phyloP scores from a whole-genome alignment of 1,139 yeast species.

The Scheffersomyces illinoinensis region DNA sequence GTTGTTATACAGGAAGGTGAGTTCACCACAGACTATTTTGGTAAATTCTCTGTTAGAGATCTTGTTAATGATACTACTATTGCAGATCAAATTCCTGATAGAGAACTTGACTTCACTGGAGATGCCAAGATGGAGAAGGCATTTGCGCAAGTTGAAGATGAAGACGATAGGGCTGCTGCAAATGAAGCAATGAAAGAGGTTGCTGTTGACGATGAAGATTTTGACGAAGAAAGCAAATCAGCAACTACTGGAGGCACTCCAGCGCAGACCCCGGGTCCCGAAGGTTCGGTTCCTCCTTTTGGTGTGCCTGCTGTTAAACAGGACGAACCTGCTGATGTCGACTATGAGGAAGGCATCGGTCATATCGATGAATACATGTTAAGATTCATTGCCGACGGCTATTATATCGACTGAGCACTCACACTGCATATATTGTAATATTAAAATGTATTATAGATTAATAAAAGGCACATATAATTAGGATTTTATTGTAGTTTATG shows the following conservation, averaged over 20 bases:
- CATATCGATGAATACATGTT: constrained; percentile 98
- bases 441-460: constrained; percentile 8
- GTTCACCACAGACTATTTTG: constrained; percentile 94
- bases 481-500: not conserved
- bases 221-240: constrained; percentile 43
- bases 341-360: constrained; percentile 75
- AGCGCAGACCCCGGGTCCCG: constrained; percentile 23
- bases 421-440: constrained; percentile 4
- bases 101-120: constrained; percentile 36
- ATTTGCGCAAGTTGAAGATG: constrained; percentile 94
- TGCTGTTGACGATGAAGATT: constrained; percentile 84
- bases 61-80: constrained; percentile 66
- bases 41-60: constrained; percentile 86
- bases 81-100: constrained; percentile 37
- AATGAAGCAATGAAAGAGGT: constrained; percentile 84
- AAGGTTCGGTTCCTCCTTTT: constrained; percentile 12
- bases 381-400: constrained; percentile 81
- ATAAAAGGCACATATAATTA: not conserved
- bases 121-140: constrained; percentile 62
- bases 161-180: constrained; percentile 92
- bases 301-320: constrained; percentile 10
- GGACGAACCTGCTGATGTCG: constrained; percentile 33
- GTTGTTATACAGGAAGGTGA: constrained; percentile 98
- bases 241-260: constrained; percentile 36
- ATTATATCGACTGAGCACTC: constrained; percentile 48